Conservation (phyloP, 2,329 filamentous ascomycete genomes). For the Cordyceps javanica region DNA sequence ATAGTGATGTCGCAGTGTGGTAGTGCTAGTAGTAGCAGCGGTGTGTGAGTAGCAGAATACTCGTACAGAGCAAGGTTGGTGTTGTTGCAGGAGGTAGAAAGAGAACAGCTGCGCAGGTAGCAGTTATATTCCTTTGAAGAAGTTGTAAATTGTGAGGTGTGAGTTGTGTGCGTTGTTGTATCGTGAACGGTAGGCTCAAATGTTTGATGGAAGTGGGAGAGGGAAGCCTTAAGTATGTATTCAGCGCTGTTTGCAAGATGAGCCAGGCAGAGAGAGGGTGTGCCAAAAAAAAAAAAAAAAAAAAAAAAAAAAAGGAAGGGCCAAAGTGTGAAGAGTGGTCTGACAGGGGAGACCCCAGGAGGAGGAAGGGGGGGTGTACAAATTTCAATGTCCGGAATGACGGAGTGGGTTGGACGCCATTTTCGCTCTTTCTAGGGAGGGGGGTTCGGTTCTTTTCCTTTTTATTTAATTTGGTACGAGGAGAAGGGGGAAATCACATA, state of each 20-base stretch:
- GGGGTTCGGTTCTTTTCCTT: too few relatives aligned
- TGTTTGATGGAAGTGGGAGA: neutral
- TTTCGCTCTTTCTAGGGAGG: too few relatives aligned
- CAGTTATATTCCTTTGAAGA: neutral
- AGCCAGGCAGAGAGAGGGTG: neutral
- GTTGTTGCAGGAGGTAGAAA: neutral
- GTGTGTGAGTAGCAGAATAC: constrained; percentile 3
- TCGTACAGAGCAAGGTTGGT: neutral
- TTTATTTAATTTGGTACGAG: too few relatives aligned
- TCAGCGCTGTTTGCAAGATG: neutral
- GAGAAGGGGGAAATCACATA: too few relatives aligned
- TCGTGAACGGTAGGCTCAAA: neutral
- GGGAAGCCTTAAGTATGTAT: constrained; percentile 13
- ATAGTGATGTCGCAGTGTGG: too few relatives aligned
- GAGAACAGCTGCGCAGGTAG: neutral
- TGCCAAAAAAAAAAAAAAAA: neutral
- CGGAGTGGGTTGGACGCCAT: constrained; percentile 3
- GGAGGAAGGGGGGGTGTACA: neutral
- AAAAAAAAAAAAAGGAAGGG: neutral
- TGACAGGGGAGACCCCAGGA: neutral
- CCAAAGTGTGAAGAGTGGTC: constrained; percentile 6
- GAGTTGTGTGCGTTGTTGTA: neutral
- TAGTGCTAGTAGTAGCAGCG: too few relatives aligned
- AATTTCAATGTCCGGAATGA: constrained; percentile 7
- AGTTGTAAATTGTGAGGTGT: too few relatives aligned